phyloP scores from a whole-genome alignment of 176 grass and related monocot genomes.

The Rhynchospora tenuis region DNA sequence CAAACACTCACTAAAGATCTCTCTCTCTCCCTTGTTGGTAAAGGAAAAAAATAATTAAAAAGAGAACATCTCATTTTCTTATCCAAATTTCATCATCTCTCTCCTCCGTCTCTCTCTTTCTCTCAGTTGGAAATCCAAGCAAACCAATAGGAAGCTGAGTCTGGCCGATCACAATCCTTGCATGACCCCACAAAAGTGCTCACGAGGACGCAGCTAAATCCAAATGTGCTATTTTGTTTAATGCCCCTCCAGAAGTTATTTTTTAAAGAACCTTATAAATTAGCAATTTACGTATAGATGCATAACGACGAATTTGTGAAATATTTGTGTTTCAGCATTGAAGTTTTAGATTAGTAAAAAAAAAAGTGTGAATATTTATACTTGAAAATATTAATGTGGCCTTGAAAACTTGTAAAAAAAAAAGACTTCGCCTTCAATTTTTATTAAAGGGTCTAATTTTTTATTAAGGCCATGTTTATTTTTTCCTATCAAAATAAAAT shows the following conservation, averaged over 20 bases:
- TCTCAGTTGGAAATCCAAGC: constrained; percentile 18
- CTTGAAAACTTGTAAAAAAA: too few species aligned
- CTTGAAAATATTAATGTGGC: background rate
- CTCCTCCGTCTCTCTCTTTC: constrained; percentile 6
- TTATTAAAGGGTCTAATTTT: too few species aligned
- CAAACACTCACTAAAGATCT: constrained; percentile 8
- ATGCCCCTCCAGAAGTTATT: background rate
- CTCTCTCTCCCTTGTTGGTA: background rate
- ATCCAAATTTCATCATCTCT: background rate
- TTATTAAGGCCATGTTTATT: too few species aligned
- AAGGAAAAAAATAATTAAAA: background rate
- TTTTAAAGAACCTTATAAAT: background rate
- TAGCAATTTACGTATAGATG: background rate
- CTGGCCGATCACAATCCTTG: constrained; percentile 25
- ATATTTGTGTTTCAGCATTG: background rate
- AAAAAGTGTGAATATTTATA: background rate
- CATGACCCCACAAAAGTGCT: background rate
- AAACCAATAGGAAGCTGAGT: constrained; percentile 28
- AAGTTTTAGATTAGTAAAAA: background rate
- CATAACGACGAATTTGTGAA: background rate
- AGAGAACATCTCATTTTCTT: background rate
- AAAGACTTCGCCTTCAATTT: too few species aligned
- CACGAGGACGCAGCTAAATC: background rate
- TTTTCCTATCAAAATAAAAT: too few species aligned
- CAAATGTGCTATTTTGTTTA: background rate